A percentile compares a stretch with the other conserved stretches of the same genome.
Conservation (phyloP, 2,329 filamentous ascomycete genomes). For the Coniosporium tulheliwenetii region DNA sequence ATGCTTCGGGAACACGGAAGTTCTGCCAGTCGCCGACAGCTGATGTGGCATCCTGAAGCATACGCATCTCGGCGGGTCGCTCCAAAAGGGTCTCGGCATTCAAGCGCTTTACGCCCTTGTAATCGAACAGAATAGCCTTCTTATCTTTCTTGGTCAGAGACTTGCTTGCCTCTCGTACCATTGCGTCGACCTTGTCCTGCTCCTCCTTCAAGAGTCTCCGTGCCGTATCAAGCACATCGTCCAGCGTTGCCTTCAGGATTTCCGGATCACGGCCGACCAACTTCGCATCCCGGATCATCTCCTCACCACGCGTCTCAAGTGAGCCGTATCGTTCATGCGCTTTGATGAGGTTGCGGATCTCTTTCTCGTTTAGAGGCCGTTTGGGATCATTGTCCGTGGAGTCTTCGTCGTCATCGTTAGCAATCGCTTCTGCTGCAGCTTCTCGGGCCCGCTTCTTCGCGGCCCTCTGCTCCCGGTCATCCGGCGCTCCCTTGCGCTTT, state of each 20-base stretch:
- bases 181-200: conserved; percentile 40
- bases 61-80: conserved; percentile 72
- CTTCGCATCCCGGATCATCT: conserved; percentile 76
- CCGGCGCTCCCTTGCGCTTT: conserved; percentile 47
- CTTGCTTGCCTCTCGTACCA: conserved; percentile 61
- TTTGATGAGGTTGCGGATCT: conserved; percentile 79
- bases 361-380: conserved; percentile 81
- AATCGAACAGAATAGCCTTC: conserved; percentile 93
- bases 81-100: conserved; percentile 94
- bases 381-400: conserved; percentile 56
- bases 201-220: conserved; percentile 61
- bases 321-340: conserved; percentile 85
- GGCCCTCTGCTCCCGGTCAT: conserved; percentile 48
- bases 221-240: conserved; percentile 62
- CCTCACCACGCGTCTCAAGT: conserved; percentile 73
- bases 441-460: conserved; percentile 54
- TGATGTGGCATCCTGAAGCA: conserved; percentile 61
- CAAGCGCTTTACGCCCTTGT: conserved; percentile 80
- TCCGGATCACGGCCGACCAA: conserved; percentile 67
- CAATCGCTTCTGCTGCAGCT: conserved; percentile 39
- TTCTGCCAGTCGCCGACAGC: conserved; percentile 50
- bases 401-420: conserved; percentile 26
- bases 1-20: conserved; percentile 81
- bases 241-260: conserved; percentile 61
- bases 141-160: conserved; percentile 89